Conservation (phyloP, 305 asterid genomes). For the Rubia peregrina region DNA sequence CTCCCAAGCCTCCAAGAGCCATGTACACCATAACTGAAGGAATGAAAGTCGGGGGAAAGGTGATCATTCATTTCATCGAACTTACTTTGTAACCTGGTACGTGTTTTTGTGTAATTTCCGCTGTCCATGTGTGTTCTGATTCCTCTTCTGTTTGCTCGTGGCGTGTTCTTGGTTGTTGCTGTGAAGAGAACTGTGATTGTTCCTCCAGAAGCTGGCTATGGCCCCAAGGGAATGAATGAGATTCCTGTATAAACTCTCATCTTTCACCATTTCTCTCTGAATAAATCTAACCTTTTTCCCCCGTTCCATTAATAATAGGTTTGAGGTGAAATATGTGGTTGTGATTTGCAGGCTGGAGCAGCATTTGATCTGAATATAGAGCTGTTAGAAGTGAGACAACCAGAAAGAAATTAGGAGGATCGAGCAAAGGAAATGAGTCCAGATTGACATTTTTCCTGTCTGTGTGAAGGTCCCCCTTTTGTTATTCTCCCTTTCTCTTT, state of each 20-base stretch:
- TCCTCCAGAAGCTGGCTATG: conserved; percentile 87
- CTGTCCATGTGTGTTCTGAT: background rate
- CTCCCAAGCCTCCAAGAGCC: conserved; percentile 94
- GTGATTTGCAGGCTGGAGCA: conserved; percentile 59
- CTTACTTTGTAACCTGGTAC: background rate
- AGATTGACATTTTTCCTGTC: no score
- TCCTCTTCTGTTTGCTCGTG: conserved; percentile 1
- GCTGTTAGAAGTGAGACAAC: conserved; percentile 56
- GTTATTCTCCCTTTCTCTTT: background rate
- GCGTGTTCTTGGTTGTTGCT: conserved; percentile 10
- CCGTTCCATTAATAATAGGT: no score
- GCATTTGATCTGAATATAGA: conserved; percentile 80
- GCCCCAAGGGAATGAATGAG: conserved; percentile 81
- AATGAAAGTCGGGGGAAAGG: conserved; percentile 99
- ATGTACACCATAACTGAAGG: conserved; percentile 82
- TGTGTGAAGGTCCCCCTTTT: background rate
- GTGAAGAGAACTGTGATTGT: conserved; percentile 80
- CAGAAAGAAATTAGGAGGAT: conserved; percentile 36
- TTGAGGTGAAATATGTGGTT: conserved; percentile 2
- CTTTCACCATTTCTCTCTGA: conserved; percentile 4
- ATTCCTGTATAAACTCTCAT: conserved; percentile 56
- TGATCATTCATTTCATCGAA: conserved; percentile 11
- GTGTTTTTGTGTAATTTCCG: background rate
- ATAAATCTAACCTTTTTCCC: background rate
- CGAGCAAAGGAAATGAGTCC: background rate